phyloP scores from a whole-genome alignment of 2,329 filamentous ascomycete genomes.

The Aureobasidium sp. region DNA sequence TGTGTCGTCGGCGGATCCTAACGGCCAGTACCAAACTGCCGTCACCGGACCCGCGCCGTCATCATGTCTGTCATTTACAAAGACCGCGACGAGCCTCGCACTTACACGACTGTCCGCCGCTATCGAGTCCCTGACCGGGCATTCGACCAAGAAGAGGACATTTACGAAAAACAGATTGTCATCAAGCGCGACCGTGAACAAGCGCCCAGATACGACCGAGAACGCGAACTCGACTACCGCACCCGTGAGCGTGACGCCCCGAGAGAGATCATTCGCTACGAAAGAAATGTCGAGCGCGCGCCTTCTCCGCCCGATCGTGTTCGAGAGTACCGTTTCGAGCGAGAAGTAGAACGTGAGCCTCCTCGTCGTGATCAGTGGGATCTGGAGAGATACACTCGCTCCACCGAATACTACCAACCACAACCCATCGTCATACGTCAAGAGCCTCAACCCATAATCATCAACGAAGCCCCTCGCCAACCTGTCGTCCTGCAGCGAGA shows the following conservation, averaged over 20 bases:
- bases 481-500: slow-evolving; percentile 44
- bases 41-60: slow-evolving; percentile 6
- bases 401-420: slow-evolving; percentile 47
- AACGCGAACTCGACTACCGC: slow-evolving; percentile 28
- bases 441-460: slow-evolving; percentile 48
- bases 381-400: slow-evolving; percentile 46
- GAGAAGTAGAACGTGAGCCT: slow-evolving; percentile 35
- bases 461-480: slow-evolving; percentile 46
- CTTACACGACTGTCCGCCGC: slow-evolving; percentile 52
- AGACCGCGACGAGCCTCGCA: slow-evolving; percentile 35
- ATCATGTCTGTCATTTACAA: slow-evolving; percentile 41
- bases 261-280: slow-evolving; percentile 26
- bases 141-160: slow-evolving; percentile 28
- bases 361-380: slow-evolving; percentile 36
- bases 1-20: slow-evolving; percentile 4
- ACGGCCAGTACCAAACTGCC: slow-evolving; percentile 15
- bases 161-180: slow-evolving; percentile 41
- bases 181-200: slow-evolving; percentile 34
- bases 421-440: slow-evolving; percentile 47
- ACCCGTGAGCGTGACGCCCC: slow-evolving; percentile 36
- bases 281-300: slow-evolving; percentile 19
- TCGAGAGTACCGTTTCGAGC: slow-evolving; percentile 32
- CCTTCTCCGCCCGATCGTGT: slow-evolving; percentile 20
- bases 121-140: slow-evolving; percentile 49
- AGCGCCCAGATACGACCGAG: slow-evolving; percentile 19